phyloP scores from a whole-genome alignment of 768 basidiomycete species.

The Mycena kentingensis region DNA sequence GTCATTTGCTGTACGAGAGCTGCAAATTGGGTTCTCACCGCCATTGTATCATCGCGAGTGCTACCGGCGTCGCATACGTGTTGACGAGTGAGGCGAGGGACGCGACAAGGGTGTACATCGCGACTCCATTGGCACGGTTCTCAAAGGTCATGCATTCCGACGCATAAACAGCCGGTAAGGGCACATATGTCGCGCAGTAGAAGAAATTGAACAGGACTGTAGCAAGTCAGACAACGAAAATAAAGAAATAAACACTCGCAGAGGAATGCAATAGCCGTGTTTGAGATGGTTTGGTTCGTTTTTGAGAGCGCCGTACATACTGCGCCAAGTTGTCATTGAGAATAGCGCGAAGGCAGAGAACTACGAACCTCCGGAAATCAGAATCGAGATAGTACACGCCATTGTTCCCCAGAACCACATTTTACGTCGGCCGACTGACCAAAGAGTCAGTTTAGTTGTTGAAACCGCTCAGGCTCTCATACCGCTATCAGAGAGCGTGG shows the following conservation, averaged over 20 bases:
- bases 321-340: slow-evolving; percentile 9
- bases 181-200: slow-evolving; percentile 58
- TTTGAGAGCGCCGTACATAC: slow-evolving; percentile 46
- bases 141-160: slow-evolving; percentile 58
- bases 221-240: slow-evolving; percentile 2
- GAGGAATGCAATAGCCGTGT: slow-evolving; percentile 48
- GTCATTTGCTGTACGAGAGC: neutral
- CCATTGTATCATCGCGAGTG: slow-evolving; percentile 40
- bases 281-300: slow-evolving; percentile 40
- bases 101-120: slow-evolving; percentile 49
- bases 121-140: slow-evolving; percentile 63
- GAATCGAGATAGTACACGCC: slow-evolving; percentile 38
- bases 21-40: slow-evolving; percentile 8
- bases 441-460: too few species aligned
- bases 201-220: slow-evolving; percentile 56
- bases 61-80: slow-evolving; percentile 52
- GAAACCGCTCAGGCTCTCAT: neutral
- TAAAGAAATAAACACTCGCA: slow-evolving; percentile 33
- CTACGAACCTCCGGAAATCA: slow-evolving; percentile 41
- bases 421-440: slow-evolving; percentile 41
- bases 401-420: slow-evolving; percentile 54
- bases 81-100: slow-evolving; percentile 50
- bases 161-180: slow-evolving; percentile 59
- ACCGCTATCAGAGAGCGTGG: slow-evolving; percentile 44
- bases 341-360: neutral